These are phyloP conservation scores for Echeveria elegans DNA, from an alignment of 164 flowering plant species.

Conservation along the genomic window DNA sequence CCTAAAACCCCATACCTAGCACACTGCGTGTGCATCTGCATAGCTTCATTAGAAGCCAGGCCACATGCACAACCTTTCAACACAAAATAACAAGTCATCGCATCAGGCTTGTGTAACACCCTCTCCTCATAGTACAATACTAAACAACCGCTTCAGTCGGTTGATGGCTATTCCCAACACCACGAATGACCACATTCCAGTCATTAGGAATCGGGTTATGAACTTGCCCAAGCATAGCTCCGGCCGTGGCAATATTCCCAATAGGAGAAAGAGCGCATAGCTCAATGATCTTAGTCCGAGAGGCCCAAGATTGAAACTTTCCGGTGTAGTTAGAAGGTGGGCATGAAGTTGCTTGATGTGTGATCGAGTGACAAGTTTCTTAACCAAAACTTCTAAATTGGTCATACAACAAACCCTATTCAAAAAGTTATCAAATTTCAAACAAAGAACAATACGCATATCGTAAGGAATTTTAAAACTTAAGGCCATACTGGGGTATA, in stretches of 20 bases:
- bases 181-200: constrained; percentile 81
- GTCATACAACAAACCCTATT: constrained; percentile 17
- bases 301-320: constrained; percentile 28
- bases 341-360: constrained; percentile 68
- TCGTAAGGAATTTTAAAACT: neutral
- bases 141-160: constrained; percentile 43
- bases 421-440: neutral
- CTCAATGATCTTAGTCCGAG: constrained; percentile 23
- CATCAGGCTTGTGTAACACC: constrained; percentile 40
- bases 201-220: constrained; percentile 51
- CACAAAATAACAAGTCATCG: constrained; percentile 73
- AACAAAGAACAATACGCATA: neutral
- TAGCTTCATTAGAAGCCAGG: constrained; percentile 39
- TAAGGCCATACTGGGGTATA: neutral
- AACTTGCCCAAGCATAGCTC: constrained; percentile 34
- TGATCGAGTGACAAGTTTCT: constrained; percentile 34
- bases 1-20: constrained; percentile 37
- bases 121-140: constrained; percentile 32
- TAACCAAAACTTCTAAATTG: constrained; percentile 28
- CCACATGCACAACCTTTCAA: constrained; percentile 76
- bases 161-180: constrained; percentile 38
- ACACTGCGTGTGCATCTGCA: constrained; percentile 50
- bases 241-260: constrained; percentile 48
- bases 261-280: constrained; percentile 45
- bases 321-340: constrained; percentile 47